Base-by-base conservation (phyloP, 331 rosid species). In the Phaseolus coccineus region DNA sequence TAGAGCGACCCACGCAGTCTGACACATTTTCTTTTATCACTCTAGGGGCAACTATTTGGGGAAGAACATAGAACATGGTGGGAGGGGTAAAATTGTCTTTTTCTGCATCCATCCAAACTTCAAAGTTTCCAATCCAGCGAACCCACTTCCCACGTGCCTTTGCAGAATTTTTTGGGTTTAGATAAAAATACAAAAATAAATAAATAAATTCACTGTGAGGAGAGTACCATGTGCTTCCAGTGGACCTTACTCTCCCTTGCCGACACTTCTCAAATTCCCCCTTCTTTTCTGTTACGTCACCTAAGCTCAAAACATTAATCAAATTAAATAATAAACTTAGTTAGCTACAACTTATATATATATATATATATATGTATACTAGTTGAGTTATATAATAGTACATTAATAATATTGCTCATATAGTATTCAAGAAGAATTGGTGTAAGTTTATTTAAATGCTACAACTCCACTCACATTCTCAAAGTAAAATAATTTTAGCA, bases 211-310 rank as follows among this genome's bases (percentile, higher is more conserved):
- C 72, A 78, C 14, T 12, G 11, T 57, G 51, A 19, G 70, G 64
- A 37, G 31, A 44, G 71, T 57, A 63, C 87, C 85, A 77, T 69
- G 74, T 59, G 85, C 47, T 58, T 47, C 14, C 58, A 83, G 84
- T 85, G 87, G 89, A 77, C 88, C 89, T 82, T 81, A 51, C 80
- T 37, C 84, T 12, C 44, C 51, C 28, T 51, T 84, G 88, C 97
- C 96, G 96, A 92, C 98, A 87, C 91, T 85, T 82, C 85, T 80
- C 35, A 67, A 55, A 69, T 84, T 79, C 78, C 50, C 50, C 37
- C 76, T 51, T 76, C 61, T 80, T 87, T 76, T 8, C 40, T 62
- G 47, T 78, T 62, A 84, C 87, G 81, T 84, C 91, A 90, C 87
- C 68, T 77, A 2, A 76, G 47, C 79, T 69, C 58, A 16, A 24